These are phyloP conservation scores for Stygiomarasmius scandens DNA, from an alignment of 1,284 basidiomycete genomes.

Conservation along the genomic window DNA sequence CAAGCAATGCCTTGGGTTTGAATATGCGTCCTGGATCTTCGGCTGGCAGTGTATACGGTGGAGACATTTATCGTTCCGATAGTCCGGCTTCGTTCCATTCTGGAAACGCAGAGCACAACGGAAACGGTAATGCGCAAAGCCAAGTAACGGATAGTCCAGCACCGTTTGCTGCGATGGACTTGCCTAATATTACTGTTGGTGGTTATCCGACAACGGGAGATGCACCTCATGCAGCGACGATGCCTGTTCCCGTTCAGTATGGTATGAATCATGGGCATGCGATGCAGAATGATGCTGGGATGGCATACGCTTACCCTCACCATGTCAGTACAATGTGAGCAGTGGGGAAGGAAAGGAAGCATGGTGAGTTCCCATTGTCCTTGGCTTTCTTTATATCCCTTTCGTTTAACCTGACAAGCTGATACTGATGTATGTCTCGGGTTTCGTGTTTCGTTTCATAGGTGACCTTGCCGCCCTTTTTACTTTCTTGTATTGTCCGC, in stretches of 20 bases:
- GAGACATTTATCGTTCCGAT: constrained; percentile 13
- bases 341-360: background rate
- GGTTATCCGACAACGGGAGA: background rate
- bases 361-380: background rate
- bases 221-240: background rate
- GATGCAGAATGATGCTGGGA: constrained; percentile 3
- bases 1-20: background rate
- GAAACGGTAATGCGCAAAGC: background rate
- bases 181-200: constrained; percentile 1
- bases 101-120: too few relatives aligned
- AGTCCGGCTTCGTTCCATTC: constrained; percentile 8
- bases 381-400: background rate
- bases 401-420: background rate
- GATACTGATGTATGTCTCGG: background rate
- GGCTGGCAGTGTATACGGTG: constrained; percentile 6
- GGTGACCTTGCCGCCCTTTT: background rate
- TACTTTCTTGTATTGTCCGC: background rate
- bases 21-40: constrained; percentile 7
- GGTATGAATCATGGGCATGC: background rate
- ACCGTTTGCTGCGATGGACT: constrained; percentile 8
- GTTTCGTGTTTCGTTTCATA: background rate
- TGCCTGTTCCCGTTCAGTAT: background rate
- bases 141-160: constrained; percentile 10
- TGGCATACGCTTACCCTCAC: constrained; percentile 5
- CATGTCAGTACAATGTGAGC: constrained; percentile 18